Evolutionary conservation across 805 yeast genomes (phyloP).

Genomic region (Brettanomyces bruxellensis): DNA sequence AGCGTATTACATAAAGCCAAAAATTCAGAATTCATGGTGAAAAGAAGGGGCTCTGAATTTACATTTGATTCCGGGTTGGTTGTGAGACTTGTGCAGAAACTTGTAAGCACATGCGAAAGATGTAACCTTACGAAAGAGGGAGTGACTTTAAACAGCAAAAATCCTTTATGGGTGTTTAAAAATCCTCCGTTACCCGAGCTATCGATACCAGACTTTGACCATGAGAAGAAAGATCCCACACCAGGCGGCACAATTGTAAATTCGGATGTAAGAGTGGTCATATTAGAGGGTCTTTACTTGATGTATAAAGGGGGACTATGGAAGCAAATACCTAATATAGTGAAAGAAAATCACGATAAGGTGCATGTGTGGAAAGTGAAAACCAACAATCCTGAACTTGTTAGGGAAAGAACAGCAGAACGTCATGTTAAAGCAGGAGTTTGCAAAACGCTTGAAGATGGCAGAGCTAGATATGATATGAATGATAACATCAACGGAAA

Average conservation of each 20-base stretch:
- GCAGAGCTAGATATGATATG: constrained; percentile 37
- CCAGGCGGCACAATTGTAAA: constrained; percentile 40
- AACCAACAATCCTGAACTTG: constrained; percentile 35
- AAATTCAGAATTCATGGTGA: constrained; percentile 48
- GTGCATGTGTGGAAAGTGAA: constrained; percentile 34
- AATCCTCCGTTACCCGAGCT: constrained; percentile 26
- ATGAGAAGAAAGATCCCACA: constrained; percentile 63
- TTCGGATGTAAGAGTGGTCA: constrained; percentile 41
- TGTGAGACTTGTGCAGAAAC: constrained; percentile 23
- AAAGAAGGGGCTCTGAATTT: constrained; percentile 74
- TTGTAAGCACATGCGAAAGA: constrained; percentile 19
- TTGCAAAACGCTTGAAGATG: constrained; percentile 37
- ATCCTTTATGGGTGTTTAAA: background rate
- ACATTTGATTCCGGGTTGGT: constrained; percentile 65
- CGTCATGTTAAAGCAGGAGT: constrained; percentile 60
- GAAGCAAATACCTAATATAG: constrained; percentile 34
- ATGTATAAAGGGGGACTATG: constrained; percentile 52
- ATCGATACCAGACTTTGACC: constrained; percentile 66
- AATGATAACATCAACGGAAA: constrained; percentile 63
- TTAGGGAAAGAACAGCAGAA: constrained; percentile 50
- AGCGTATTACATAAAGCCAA: constrained; percentile 35
- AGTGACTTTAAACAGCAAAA: background rate
- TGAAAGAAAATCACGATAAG: constrained; percentile 13
- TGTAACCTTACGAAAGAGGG: background rate
- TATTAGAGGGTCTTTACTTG: constrained; percentile 73